Percentiles rank a stretch among this genome's conserved stretches.
phyloP scores from a whole-genome alignment of 805 yeast genomes.

The Suhomyces sp. region DNA sequence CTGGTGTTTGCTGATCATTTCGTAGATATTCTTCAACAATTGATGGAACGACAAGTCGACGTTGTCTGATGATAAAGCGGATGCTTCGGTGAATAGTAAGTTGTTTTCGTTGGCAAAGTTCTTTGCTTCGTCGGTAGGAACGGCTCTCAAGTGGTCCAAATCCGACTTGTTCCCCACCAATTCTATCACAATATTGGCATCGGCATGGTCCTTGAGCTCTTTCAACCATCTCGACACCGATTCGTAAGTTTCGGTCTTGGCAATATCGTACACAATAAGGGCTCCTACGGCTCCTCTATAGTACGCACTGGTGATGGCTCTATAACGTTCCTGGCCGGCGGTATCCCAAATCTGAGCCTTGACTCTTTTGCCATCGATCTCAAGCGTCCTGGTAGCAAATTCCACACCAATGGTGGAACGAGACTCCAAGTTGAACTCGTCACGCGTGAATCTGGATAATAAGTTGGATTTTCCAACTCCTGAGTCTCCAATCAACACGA shows the following conservation, averaged over 20 bases:
- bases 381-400: constrained; percentile 93
- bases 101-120: constrained; percentile 91
- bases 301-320: constrained; percentile 96
- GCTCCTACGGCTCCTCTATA: constrained; percentile 99
- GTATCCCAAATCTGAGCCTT: constrained; percentile 98
- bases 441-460: constrained; percentile 88
- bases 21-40: constrained; percentile 87
- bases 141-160: constrained; percentile 88
- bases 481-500: constrained; percentile 94
- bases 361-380: constrained; percentile 77
- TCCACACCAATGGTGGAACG: constrained; percentile 97
- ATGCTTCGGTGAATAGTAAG: constrained; percentile 90
- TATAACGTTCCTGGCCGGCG: constrained; percentile 97
- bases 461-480: constrained; percentile 97
- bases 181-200: constrained; percentile 92
- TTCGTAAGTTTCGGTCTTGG: constrained; percentile 85
- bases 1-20: constrained; percentile 91
- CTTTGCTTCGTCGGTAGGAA: constrained; percentile 96
- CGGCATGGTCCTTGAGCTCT: constrained; percentile 87
- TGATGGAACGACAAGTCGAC: constrained; percentile 94
- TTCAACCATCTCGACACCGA: constrained; percentile 85
- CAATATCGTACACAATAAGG: constrained; percentile 88
- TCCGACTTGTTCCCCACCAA: constrained; percentile 91
- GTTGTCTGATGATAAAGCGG: constrained; percentile 90
- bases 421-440: constrained; percentile 92